A percentile compares a stretch with the other conserved stretches of the same genome.
Conservation (phyloP, 495 filamentous ascomycete species). For the Cairneyella variabilis region DNA sequence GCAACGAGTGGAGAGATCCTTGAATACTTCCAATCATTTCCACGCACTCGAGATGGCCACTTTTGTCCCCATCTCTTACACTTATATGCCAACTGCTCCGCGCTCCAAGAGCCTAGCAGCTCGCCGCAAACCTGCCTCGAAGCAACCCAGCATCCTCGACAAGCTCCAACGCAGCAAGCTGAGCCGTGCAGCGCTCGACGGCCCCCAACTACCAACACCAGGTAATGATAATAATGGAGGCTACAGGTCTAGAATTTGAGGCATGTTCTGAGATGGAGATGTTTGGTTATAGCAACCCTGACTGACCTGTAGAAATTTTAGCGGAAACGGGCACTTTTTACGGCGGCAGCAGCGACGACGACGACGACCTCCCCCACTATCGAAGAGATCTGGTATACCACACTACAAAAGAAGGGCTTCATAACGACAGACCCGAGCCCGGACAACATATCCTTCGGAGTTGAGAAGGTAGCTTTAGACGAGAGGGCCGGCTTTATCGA, state of each 20-base stretch:
- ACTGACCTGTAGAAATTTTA: too few relatives aligned
- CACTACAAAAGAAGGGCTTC: constrained; percentile 16
- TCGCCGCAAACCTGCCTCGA: neutral
- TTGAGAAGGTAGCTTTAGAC: constrained; percentile 9
- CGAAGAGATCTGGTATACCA: constrained; percentile 19
- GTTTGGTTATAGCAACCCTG: neutral
- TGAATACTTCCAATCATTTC: constrained; percentile 11
- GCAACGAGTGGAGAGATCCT: constrained; percentile 1
- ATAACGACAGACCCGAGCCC: constrained; percentile 5
- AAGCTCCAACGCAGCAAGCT: neutral
- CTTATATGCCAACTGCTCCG: too few relatives aligned
- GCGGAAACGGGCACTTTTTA: neutral
- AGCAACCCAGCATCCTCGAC: neutral
- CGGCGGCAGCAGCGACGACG: constrained; percentile 3
- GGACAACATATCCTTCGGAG: constrained; percentile 8
- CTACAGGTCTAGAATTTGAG: constrained; percentile 1
- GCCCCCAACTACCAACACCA: neutral
- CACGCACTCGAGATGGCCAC: constrained; percentile 15
- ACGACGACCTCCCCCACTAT: too few relatives aligned
- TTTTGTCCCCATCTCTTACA: constrained; percentile 14
- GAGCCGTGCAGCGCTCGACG: neutral
- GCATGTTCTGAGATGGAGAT: constrained; percentile 11
- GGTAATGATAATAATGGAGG: constrained; percentile 2
- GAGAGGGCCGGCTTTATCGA: constrained; percentile 4
- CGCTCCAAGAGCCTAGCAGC: too few relatives aligned